Percentiles rank a stretch among this genome's conserved stretches.
phyloP scores from a whole-genome alignment of 1,284 basidiomycete species.

The Stereum hirsutum region DNA sequence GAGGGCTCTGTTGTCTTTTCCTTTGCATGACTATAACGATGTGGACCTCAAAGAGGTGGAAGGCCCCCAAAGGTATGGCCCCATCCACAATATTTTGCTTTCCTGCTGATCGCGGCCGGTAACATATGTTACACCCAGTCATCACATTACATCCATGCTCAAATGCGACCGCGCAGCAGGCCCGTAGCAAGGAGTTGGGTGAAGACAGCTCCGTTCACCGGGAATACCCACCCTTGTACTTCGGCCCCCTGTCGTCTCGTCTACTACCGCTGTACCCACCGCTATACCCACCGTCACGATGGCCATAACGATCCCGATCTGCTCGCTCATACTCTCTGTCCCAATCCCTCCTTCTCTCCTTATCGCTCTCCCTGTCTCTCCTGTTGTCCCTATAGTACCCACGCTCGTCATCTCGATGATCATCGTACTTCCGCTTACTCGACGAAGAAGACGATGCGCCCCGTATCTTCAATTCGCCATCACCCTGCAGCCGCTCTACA shows the following conservation, averaged over 20 bases:
- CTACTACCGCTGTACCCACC: conserved; percentile 11
- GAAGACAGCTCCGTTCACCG: no score
- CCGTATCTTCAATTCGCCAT: not conserved
- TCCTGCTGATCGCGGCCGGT: no score
- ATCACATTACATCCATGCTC: no score
- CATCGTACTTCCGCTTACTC: conserved; percentile 12
- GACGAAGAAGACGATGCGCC: no score
- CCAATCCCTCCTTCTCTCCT: conserved; percentile 9
- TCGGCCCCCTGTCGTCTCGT: conserved; percentile 18
- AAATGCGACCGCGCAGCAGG: no score
- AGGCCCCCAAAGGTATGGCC: no score
- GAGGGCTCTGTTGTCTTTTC: no score
- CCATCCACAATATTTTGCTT: no score
- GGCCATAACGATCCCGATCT: conserved; percentile 2
- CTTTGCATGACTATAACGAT: no score
- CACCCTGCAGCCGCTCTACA: conserved; percentile 4
- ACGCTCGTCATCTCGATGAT: not conserved
- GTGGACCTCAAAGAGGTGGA: no score
- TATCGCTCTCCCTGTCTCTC: conserved; percentile 14
- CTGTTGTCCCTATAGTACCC: conserved; percentile 12
- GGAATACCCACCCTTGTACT: conserved; percentile 42
- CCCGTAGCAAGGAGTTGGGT: no score
- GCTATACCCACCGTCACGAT: conserved; percentile 10
- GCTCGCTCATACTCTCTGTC: conserved; percentile 11
- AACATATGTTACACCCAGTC: no score